A percentile compares a stretch with the other conserved stretches of the same genome.
Evolutionary conservation across 2,329 filamentous ascomycete genomes (phyloP).

Genomic region (Penicillium sp.): DNA sequence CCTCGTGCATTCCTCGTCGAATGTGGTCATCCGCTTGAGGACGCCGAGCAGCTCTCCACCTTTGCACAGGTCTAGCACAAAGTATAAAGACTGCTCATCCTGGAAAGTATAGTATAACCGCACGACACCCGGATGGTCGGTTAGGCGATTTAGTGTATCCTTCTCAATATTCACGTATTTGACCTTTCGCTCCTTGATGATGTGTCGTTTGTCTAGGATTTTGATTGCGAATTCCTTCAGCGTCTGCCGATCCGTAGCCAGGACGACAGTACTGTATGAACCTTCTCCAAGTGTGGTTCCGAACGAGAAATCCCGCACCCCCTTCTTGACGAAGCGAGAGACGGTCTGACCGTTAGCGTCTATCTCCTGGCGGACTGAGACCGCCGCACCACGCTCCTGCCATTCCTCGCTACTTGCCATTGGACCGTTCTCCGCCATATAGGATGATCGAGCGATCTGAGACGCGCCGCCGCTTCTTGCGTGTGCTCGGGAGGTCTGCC

Average conservation of each 20-base stretch:
- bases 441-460: slow-evolving; percentile 47
- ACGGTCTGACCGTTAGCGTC: slow-evolving; percentile 83
- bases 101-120: slow-evolving; percentile 98
- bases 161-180: slow-evolving; percentile 99
- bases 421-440: slow-evolving; percentile 58
- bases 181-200: slow-evolving; percentile 99
- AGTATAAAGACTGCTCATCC: slow-evolving; percentile 93
- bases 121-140: slow-evolving; percentile 94
- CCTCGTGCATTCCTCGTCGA: slow-evolving; percentile 88
- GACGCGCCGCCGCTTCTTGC: slow-evolving; percentile 47
- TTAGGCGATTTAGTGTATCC: slow-evolving; percentile 92
- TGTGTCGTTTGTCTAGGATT: slow-evolving; percentile 95
- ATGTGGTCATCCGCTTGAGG: slow-evolving; percentile 89
- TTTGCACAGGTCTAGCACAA: slow-evolving; percentile 89
- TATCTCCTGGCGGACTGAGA: slow-evolving; percentile 76
- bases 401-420: slow-evolving; percentile 81
- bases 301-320: slow-evolving; percentile 95
- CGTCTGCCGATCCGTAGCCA: slow-evolving; percentile 90
- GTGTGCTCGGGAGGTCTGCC: slow-evolving; percentile 74
- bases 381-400: slow-evolving; percentile 92
- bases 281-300: slow-evolving; percentile 89
- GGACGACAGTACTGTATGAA: slow-evolving; percentile 93
- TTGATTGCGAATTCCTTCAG: slow-evolving; percentile 97
- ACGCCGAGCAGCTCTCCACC: slow-evolving; percentile 91
- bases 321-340: slow-evolving; percentile 87